Evolutionary conservation across 1,139 yeast species (phyloP), one percentile per base, ranked within the genome.

Genomic region (Kazachstania sp.): DNA sequence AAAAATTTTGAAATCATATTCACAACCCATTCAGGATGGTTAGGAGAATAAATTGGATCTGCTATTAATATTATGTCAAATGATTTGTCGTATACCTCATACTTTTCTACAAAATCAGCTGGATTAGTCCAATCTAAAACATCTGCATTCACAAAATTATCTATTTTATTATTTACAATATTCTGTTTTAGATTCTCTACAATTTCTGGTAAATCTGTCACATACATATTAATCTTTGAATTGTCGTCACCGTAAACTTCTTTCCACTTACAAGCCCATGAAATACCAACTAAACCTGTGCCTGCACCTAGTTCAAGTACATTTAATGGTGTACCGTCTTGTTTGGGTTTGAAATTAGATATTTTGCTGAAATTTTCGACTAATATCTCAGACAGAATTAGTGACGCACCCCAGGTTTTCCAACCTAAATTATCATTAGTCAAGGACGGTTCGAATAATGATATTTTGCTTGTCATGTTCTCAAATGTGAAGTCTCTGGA

Each of bases 361-460:
- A 12, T 20, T 2, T 12, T 12, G 4, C 48, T 41, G 12, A 57
- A 42, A 19, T 51, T 51, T 20, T 54, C 47, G 16, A 54, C 56
- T 18, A 54, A 51, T 30, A 82, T 66, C 45, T 78, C 75, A 1
- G 94, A 75, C 18, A 92, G 68, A 2, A 86, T 73, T 31, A 86
- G 68, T 0, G 97, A 80, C 0, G 97, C 84, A 0, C 97, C 98
- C 98, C 98, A 92, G 0, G 98, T 92, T 55, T 90, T 88, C 61
- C 87, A 73, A 0, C 98, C 98, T 31, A 92, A 68, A 53, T 84
- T 85, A 63, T 92, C 98, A 44, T 79, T 78, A 0, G 96, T 86
- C 51, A 92, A 68, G 0, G 95, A 80, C 0, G 97, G 97, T 61
- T 92, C 98, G 50, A 75, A 74, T 32, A 92, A 65, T 26, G 61